A percentile compares a stretch with the other conserved stretches of the same genome.
Conservation (phyloP, 83 land plant species). For the Thuja plicata region DNA sequence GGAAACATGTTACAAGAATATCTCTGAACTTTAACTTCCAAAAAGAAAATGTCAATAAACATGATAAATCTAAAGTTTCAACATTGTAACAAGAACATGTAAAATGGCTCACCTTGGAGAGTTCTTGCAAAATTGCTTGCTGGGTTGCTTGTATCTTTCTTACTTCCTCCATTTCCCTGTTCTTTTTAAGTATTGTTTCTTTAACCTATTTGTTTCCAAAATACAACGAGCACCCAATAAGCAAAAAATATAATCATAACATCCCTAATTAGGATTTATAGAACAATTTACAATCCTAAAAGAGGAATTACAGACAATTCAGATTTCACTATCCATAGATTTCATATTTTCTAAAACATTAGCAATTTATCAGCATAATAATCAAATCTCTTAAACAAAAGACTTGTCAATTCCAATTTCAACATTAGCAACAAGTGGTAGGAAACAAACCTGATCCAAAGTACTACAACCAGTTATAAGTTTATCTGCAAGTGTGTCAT, state of each 20-base stretch:
- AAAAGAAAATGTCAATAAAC: neutral
- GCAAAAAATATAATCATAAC: neutral
- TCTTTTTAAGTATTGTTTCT: slow-evolving; percentile 41
- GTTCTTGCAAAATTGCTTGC: slow-evolving; percentile 64
- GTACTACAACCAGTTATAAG: slow-evolving; percentile 60
- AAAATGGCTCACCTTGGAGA: slow-evolving; percentile 41
- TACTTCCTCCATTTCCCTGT: slow-evolving; percentile 48
- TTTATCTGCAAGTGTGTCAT: slow-evolving; percentile 65
- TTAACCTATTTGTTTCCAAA: slow-evolving; percentile 38
- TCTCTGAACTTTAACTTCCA: neutral
- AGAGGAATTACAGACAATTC: neutral
- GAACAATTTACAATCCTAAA: neutral
- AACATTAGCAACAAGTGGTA: neutral
- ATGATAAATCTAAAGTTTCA: neutral
- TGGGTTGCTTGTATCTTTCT: slow-evolving; percentile 65
- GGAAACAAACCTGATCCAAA: slow-evolving; percentile 44
- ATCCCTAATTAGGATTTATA: neutral
- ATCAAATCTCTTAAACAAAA: neutral
- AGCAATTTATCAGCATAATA: neutral
- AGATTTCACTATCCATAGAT: neutral
- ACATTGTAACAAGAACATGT: neutral
- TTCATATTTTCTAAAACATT: neutral
- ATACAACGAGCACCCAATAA: neutral
- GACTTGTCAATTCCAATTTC: neutral
- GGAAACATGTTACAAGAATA: neutral